phyloP scores from a whole-genome alignment of 2,329 filamentous ascomycete genomes.

The Cladophialophora exuberans region DNA sequence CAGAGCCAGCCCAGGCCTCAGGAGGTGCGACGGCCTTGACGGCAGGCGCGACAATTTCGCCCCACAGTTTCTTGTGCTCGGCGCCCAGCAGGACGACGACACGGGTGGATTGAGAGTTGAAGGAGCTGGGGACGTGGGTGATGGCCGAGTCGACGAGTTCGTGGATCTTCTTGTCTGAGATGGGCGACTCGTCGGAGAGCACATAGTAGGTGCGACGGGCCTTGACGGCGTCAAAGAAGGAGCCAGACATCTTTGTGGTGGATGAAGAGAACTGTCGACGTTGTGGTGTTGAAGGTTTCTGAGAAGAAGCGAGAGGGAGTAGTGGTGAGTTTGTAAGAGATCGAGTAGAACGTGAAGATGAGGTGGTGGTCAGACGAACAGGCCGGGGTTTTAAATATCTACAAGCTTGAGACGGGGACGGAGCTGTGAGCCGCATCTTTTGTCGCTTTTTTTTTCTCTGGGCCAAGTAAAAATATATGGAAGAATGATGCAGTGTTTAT shows the following conservation, averaged over 20 bases:
- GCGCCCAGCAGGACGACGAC: slow-evolving; percentile 76
- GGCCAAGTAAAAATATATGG: not conserved
- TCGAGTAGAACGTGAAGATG: not conserved
- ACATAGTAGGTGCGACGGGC: slow-evolving; percentile 29
- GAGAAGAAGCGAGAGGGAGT: not conserved
- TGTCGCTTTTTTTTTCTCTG: not conserved
- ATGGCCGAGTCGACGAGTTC: slow-evolving; percentile 27
- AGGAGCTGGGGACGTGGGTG: slow-evolving; percentile 65
- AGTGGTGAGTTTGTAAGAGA: not conserved
- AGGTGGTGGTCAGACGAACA: not conserved
- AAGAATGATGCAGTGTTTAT: not conserved
- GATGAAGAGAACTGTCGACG: slow-evolving; percentile 4
- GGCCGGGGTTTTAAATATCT: slow-evolving; percentile 9
- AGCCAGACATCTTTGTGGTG: slow-evolving; percentile 15
- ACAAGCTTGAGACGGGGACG: not conserved
- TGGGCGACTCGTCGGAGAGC: slow-evolving; percentile 24
- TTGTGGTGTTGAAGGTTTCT: not conserved
- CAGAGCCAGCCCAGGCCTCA: slow-evolving; percentile 19
- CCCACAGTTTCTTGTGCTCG: slow-evolving; percentile 89
- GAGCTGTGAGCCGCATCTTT: slow-evolving; percentile 6
- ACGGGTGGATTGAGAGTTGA: slow-evolving; percentile 87
- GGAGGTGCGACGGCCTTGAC: slow-evolving; percentile 26
- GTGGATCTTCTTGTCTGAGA: slow-evolving; percentile 28
- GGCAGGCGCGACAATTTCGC: slow-evolving; percentile 39
- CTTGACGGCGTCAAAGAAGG: slow-evolving; percentile 23